Conservation (phyloP, 106 monocot genomes). For the Apostasia shenzhenica region DNA sequence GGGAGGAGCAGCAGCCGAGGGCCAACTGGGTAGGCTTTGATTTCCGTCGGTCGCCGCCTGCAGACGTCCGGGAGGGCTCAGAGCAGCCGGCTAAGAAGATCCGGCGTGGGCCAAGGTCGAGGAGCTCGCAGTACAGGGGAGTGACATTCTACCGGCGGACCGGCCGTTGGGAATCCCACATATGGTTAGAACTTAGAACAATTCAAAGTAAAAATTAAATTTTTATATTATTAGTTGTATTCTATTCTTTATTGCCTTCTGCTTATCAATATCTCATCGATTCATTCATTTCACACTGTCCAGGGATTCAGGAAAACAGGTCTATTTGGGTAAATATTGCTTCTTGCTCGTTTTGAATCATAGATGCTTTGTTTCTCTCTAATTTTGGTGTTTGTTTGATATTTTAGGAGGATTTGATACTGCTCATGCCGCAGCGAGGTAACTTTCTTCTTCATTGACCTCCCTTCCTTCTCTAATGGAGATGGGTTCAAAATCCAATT, state of each 20-base stretch:
- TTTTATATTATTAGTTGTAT: too few species aligned
- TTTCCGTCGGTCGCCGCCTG: background rate
- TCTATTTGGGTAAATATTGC: constrained; percentile 50
- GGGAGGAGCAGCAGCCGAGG: background rate
- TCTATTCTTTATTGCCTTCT: too few species aligned
- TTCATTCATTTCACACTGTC: background rate
- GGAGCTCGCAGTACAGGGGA: constrained; percentile 86
- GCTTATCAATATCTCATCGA: too few species aligned
- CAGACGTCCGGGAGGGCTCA: constrained; percentile 5
- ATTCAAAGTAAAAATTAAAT: too few species aligned
- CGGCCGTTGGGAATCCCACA: constrained; percentile 4
- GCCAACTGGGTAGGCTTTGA: constrained; percentile 23
- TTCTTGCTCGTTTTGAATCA: background rate
- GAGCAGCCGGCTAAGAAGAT: constrained; percentile 28
- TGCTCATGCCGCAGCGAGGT: constrained; percentile 70
- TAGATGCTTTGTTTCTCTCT: background rate
- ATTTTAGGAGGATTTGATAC: constrained; percentile 72
- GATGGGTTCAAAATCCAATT: background rate
- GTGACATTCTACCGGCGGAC: constrained; percentile 80
- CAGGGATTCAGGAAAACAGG: constrained; percentile 84
- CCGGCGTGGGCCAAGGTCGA: constrained; percentile 69
- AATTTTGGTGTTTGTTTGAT: background rate
- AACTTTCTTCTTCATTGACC: background rate
- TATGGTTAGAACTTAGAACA: too few species aligned
- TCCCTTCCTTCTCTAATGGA: background rate